Base-by-base conservation (phyloP, 2,329 filamentous ascomycete species). In the Hypoxylon sp. region DNA sequence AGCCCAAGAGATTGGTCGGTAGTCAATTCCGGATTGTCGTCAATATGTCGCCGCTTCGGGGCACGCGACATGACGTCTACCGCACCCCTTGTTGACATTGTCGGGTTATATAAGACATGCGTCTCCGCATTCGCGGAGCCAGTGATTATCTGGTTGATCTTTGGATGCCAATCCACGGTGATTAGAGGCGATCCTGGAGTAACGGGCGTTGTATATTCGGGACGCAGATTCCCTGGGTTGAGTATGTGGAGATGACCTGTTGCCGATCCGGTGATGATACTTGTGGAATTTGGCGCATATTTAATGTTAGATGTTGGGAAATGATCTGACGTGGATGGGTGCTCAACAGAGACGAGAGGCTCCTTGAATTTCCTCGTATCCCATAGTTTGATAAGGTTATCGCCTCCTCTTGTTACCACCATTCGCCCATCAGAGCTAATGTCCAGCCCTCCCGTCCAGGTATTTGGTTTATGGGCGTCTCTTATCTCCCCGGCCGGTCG, bases 351-450 rank as follows among this genome's bases (percentile, higher is more conserved):
- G 50, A 93, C 92, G 12, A 99, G 86, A 3, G 96, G 93, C 61
- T 91, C 85, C 77, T 96, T 98, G 84, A 99, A 97, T 75, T 97
- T 98, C 63, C 96, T 89, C 2, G 91, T 96, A 77, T 99, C 96
- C 96, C 96, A 99, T 1, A 97, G 85, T 81, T 98, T 98, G 79
- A 99, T 95, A 1, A 91, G 86, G 75, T 96, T 89, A 78, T 99
- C 96, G 53, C 94, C 95, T 59, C 96, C 96, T 71, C 94, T 86
- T 0, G 94, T 97, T 6, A 97, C 91, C 2, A 98, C 88, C 81
- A 97, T 90, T 63, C 95, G 88, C 8, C 96, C 96, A 77, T 98
- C 96, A 0, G 90, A 84, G 71, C 95, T 98, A 73, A 99, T 91
- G 74, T 97, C 94, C 45, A 99, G 81, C 3, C 95, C 94, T 56